Evolutionary conservation across 331 rosid species (phyloP).

Genomic region (Pyracantha coccinea): DNA sequence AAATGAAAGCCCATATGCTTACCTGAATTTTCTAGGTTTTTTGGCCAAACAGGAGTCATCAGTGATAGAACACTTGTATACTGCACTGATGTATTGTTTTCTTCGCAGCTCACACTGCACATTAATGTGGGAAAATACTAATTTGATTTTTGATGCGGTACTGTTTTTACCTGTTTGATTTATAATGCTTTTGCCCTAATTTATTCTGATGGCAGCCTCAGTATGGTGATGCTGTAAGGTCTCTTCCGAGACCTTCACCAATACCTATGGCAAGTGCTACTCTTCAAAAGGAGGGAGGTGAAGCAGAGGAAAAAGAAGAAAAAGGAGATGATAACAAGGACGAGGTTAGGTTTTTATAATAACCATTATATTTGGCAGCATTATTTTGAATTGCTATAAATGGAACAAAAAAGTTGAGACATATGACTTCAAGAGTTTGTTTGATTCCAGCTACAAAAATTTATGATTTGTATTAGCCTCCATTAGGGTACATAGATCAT

Average conservation of each 20-base stretch:
- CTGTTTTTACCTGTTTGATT: background rate
- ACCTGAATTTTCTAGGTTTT: too few relatives aligned
- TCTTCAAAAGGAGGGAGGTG: conserved; percentile 39
- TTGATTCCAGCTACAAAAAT: background rate
- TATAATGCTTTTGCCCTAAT: background rate
- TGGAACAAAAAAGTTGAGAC: background rate
- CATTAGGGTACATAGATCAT: background rate
- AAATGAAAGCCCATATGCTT: too few relatives aligned
- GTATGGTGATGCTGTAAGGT: conserved; percentile 37
- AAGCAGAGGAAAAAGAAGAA: conserved; percentile 22
- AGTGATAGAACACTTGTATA: too few relatives aligned
- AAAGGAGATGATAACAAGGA: conserved; percentile 11
- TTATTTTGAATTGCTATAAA: background rate
- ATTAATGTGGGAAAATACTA: background rate
- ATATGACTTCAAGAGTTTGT: background rate
- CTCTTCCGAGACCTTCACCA: conserved; percentile 77
- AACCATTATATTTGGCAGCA: background rate
- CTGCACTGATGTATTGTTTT: too few relatives aligned
- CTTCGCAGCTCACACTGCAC: background rate
- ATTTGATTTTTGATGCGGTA: background rate
- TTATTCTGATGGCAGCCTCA: conserved; percentile 45
- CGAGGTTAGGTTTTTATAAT: conserved; percentile 42
- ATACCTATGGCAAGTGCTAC: conserved; percentile 29
- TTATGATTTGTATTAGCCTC: background rate
- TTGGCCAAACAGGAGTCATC: too few relatives aligned